Percentiles rank a stretch among this genome's conserved stretches.
phyloP scores from a whole-genome alignment of 164 flowering plant genomes.

The Sedum album region DNA sequence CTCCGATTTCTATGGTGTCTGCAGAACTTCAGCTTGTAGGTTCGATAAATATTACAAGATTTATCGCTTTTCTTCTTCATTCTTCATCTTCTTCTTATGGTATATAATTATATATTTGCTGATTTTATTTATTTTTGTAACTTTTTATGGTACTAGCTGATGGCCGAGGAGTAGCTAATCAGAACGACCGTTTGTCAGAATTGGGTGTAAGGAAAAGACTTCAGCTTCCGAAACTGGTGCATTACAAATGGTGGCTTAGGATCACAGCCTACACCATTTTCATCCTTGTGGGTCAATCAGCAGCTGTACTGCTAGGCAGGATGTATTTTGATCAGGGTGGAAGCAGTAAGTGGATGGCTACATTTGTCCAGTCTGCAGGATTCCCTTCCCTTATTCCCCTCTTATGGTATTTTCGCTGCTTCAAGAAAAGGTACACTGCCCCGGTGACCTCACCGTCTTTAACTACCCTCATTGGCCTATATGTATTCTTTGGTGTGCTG shows the following conservation, averaged over 20 bases:
- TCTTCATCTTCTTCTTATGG: too few relatives aligned
- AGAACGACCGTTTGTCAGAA: neutral
- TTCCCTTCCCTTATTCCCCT: conserved; percentile 26
- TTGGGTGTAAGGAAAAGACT: neutral
- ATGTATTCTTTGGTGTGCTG: conserved; percentile 18
- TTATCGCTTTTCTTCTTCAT: neutral
- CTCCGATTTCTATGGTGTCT: neutral
- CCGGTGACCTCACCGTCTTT: neutral
- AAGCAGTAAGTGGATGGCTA: conserved; percentile 28
- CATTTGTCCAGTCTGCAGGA: conserved; percentile 22
- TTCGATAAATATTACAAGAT: neutral
- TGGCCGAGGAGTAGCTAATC: neutral
- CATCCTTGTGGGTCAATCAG: conserved; percentile 23
- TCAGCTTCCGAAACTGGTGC: conserved; percentile 1
- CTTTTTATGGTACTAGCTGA: neutral
- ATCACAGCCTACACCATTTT: conserved; percentile 20
- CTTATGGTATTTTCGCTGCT: conserved; percentile 5
- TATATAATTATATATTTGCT: neutral
- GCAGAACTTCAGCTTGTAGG: neutral
- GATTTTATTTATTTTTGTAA: neutral
- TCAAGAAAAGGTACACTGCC: neutral
- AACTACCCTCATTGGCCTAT: conserved; percentile 11
- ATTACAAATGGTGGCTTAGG: conserved; percentile 28
- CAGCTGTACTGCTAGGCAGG: conserved; percentile 22
- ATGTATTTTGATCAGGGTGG: conserved; percentile 31